Percentiles rank a stretch among this genome's conserved stretches.
These are phyloP conservation scores for Gilbertella persicaria DNA, from an alignment of 371 early-diverging fungal species.

Conservation along the genomic window DNA sequence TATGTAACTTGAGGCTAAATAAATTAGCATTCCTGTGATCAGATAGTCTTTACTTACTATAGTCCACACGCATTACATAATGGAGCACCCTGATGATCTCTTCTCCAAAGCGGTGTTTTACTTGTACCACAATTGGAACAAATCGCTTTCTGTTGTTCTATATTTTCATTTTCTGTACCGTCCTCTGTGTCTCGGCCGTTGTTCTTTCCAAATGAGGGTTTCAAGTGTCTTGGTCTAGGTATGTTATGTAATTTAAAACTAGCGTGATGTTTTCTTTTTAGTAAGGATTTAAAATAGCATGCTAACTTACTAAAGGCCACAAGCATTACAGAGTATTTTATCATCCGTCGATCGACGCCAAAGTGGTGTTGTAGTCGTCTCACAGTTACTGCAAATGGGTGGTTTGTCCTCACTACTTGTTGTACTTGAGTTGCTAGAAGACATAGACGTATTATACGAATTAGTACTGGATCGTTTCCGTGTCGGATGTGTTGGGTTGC, in stretches of 20 bases:
- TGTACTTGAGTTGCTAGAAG: neutral
- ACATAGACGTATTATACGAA: constrained; percentile 1
- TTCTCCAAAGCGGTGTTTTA: constrained; percentile 95
- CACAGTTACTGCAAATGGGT: constrained; percentile 82
- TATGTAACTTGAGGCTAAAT: constrained; percentile 79
- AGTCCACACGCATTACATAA: constrained; percentile 98
- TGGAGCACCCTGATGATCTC: constrained; percentile 77
- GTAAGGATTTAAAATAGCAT: too few relatives aligned
- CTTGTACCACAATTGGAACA: constrained; percentile 91
- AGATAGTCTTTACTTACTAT: constrained; percentile 60
- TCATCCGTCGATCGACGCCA: constrained; percentile 92
- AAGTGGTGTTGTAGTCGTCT: constrained; percentile 87
- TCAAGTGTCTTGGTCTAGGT: constrained; percentile 60
- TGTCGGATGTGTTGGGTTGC: neutral
- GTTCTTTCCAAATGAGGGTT: constrained; percentile 2
- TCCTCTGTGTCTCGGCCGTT: neutral
- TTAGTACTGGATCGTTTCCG: neutral
- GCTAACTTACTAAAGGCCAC: constrained; percentile 89
- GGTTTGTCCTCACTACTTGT: constrained; percentile 2
- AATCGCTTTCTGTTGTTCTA: constrained; percentile 18
- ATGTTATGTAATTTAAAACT: constrained; percentile 74
- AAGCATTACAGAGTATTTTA: constrained; percentile 93
- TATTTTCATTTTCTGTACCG: neutral
- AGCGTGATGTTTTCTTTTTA: too few relatives aligned
- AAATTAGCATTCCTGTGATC: neutral